Conservation (phyloP, 805 yeast species). For the Jamesozyma spencerorum region DNA sequence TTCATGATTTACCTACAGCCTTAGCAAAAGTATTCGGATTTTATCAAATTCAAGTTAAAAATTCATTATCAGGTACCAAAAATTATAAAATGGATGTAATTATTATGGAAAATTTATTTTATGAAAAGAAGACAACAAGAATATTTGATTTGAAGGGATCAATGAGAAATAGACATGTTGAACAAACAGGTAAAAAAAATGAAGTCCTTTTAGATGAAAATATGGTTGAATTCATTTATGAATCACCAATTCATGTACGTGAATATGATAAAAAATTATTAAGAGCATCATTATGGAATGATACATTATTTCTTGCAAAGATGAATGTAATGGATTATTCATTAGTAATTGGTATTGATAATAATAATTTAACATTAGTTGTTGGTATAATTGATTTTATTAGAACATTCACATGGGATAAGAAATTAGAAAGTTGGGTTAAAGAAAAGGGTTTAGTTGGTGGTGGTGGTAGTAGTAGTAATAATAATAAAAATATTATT, state of each 20-base stretch:
- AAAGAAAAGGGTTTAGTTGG: slow-evolving; percentile 89
- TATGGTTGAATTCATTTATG: slow-evolving; percentile 96
- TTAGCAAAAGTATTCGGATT: slow-evolving; percentile 92
- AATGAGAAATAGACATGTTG: slow-evolving; percentile 93
- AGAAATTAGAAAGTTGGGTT: slow-evolving; percentile 96
- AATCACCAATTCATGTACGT: slow-evolving; percentile 86
- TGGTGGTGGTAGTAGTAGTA: slow-evolving; percentile 46
- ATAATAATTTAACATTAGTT: slow-evolving; percentile 54
- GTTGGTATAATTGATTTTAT: slow-evolving; percentile 94
- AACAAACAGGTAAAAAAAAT: slow-evolving; percentile 90
- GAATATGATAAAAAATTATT: slow-evolving; percentile 83
- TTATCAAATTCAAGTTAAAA: slow-evolving; percentile 84
- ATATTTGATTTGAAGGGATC: slow-evolving; percentile 96
- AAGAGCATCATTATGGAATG: slow-evolving; percentile 89
- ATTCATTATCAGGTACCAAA: slow-evolving; percentile 48
- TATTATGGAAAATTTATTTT: slow-evolving; percentile 92
- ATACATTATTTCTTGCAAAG: slow-evolving; percentile 83
- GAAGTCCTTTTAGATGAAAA: slow-evolving; percentile 93
- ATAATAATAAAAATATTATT: too few species aligned
- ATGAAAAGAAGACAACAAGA: slow-evolving; percentile 68
- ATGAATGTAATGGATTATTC: slow-evolving; percentile 99
- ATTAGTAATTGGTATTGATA: slow-evolving; percentile 84
- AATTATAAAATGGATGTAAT: slow-evolving; percentile 80
- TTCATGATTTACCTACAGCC: slow-evolving; percentile 91
- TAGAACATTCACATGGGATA: slow-evolving; percentile 97